phyloP scores from a whole-genome alignment of 768 basidiomycete genomes.

The Suillus bovinus region DNA sequence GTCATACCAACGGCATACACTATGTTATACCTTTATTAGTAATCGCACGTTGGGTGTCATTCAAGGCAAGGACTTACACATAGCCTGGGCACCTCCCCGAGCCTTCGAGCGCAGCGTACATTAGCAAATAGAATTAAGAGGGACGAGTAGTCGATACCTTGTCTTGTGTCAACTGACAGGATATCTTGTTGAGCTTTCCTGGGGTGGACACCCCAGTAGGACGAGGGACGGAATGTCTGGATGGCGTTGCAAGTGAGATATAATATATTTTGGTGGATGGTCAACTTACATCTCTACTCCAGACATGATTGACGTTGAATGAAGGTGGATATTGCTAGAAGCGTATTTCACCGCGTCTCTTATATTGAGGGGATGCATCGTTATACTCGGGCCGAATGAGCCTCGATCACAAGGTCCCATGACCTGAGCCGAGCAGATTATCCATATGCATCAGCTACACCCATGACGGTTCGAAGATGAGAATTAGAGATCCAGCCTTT shows the following conservation, averaged over 20 bases:
- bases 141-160: conserved; percentile 46
- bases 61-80: conserved; percentile 57
- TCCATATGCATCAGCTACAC: conserved; percentile 4
- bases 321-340: not conserved
- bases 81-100: conserved; percentile 80
- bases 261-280: not conserved
- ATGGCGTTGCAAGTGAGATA: conserved; percentile 9
- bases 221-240: conserved; percentile 23
- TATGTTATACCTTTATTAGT: not conserved
- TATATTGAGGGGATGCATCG: conserved; percentile 12
- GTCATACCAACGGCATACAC: conserved; percentile 80
- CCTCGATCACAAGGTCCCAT: conserved; percentile 16
- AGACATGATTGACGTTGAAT: conserved; percentile 42
- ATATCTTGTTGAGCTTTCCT: conserved; percentile 71
- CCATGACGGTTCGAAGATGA: conserved; percentile 14
- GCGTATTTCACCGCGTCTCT: conserved; percentile 10
- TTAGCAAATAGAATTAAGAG: conserved; percentile 8
- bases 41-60: not conserved
- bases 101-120: conserved; percentile 31
- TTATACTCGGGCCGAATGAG: conserved; percentile 14
- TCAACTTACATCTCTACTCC: conserved; percentile 59
- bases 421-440: conserved; percentile 9
- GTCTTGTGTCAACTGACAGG: conserved; percentile 71
- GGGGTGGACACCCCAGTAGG: conserved; percentile 28
- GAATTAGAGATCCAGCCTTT: not conserved